Percentiles rank a stretch among this genome's conserved stretches.
Conservation (phyloP, 495 filamentous ascomycete genomes). For the Penicillium turbatum region DNA sequence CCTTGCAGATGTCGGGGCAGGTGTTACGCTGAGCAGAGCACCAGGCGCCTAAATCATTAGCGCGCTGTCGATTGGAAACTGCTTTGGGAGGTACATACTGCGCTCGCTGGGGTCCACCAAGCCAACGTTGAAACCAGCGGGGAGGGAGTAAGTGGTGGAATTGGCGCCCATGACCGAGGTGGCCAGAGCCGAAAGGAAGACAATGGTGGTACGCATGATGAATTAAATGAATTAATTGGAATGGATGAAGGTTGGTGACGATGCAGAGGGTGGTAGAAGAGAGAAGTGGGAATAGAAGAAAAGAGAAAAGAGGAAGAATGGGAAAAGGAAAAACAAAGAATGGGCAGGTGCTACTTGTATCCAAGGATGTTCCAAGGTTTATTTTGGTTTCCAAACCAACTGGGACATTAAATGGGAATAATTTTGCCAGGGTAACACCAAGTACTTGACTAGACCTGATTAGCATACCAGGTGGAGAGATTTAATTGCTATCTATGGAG, state of each 20-base stretch:
- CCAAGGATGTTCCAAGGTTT: conserved; percentile 1
- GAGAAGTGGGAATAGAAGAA: conserved; percentile 17
- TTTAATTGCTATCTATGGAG: background rate
- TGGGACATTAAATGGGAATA: background rate
- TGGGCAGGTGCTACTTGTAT: conserved; percentile 11
- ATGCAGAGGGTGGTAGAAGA: conserved; percentile 16
- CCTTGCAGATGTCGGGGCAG: conserved; percentile 46
- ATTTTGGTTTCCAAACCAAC: conserved; percentile 3
- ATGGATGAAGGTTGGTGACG: background rate
- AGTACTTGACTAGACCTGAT: background rate
- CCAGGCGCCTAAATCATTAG: conserved; percentile 37
- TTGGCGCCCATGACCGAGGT: conserved; percentile 26
- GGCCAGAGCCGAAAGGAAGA: conserved; percentile 35
- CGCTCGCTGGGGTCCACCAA: conserved; percentile 23
- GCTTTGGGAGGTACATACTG: conserved; percentile 22
- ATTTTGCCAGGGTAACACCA: conserved; percentile 3
- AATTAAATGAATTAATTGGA: conserved; percentile 12
- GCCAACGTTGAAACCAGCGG: conserved; percentile 37
- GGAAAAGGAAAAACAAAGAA: conserved; percentile 19
- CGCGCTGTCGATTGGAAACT: background rate
- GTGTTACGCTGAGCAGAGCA: conserved; percentile 43
- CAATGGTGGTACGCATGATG: conserved; percentile 33
- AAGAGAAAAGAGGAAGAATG: conserved; percentile 17
- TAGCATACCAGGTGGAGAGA: conserved; percentile 1
- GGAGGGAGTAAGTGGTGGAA: conserved; percentile 34